Evolutionary conservation across 2,329 filamentous ascomycete genomes (phyloP), one percentile per base, ranked within the genome.

Genomic region (Aspergillus tamarii): DNA sequence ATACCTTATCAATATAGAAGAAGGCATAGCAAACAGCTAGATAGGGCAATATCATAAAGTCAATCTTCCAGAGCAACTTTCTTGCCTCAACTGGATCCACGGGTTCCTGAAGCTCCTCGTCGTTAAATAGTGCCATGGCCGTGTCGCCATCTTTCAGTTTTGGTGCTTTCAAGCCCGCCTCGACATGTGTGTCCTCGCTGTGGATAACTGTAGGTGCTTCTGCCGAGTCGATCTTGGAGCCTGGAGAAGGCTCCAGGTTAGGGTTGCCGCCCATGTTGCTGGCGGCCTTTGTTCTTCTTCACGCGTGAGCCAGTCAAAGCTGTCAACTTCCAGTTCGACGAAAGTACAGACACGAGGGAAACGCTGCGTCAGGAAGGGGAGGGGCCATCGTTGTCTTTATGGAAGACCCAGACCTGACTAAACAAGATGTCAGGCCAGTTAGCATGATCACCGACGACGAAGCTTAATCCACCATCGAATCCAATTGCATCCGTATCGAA

Each of bases 41-140:
- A 63, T 84, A 84, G 2, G 86, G 86, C n/a, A 88, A 65, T 64
- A 88, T 86, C 81, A 87, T 85, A 6, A 83, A 77, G 67, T 88
- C 86, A 60, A 88, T 85, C 72, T 87, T 88, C 67, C 84, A 77
- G 19, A 85, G 75, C 10, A 87, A 64, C 63, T 76, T 78, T 61
- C 76, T 78, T 66, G 82, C 82, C 66, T 86, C 83, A 2, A 69
- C 77, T 0, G 80, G 79, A 55, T 84, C 82, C 57, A 83, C 74
- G 1, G 73, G 71, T 63, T 83, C 81, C 60, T 83, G 76, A 1
- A 84, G 73, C 48, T 85, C 83, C 53, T 83, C 76, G 32, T 83
- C 78, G 54, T 75, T 73, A 69, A 87, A 86, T 6, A 87, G 75
- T 3, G 80, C 78, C 74, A 84, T 79, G 2, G 85, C 84, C 0